Evolutionary conservation across 2,329 filamentous ascomycete species (phyloP).

Genomic region (Epichloe gansuensis): DNA sequence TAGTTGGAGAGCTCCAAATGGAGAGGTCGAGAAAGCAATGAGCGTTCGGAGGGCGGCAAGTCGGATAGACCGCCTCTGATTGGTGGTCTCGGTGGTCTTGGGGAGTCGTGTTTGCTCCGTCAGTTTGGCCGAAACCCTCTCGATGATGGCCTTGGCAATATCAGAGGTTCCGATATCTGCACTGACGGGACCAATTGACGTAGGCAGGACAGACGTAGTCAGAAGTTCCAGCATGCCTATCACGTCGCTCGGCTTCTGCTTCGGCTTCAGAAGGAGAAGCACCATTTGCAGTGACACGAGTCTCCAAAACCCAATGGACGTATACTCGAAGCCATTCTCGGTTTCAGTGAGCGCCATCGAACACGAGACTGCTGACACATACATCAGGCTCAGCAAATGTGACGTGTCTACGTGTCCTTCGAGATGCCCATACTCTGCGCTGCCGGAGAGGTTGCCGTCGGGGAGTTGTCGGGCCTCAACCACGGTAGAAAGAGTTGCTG

Average conservation of each 20-base stretch:
- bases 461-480: slow-evolving; percentile 39
- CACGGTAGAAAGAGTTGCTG: slow-evolving; percentile 47
- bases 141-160: slow-evolving; percentile 38
- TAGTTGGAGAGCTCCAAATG: slow-evolving; percentile 51
- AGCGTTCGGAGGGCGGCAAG: slow-evolving; percentile 39
- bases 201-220: slow-evolving; percentile 48
- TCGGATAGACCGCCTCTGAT: slow-evolving; percentile 29
- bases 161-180: slow-evolving; percentile 29
- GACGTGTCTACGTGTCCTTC: slow-evolving; percentile 48
- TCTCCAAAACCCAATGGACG: slow-evolving; percentile 48
- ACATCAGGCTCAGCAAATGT: slow-evolving; percentile 52
- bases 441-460: slow-evolving; percentile 33
- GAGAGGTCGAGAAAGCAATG: slow-evolving; percentile 46
- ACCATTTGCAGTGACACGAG: slow-evolving; percentile 53
- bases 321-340: slow-evolving; percentile 17
- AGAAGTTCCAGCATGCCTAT: slow-evolving; percentile 52
- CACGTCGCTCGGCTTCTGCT: slow-evolving; percentile 51
- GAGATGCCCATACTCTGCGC: slow-evolving; percentile 24
- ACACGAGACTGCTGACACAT: slow-evolving; percentile 49
- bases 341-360: slow-evolving; percentile 23
- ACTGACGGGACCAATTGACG: slow-evolving; percentile 53
- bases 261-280: slow-evolving; percentile 52
- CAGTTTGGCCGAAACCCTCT: slow-evolving; percentile 50
- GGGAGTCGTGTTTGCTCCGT: slow-evolving; percentile 37
- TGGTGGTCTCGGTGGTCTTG: slow-evolving; percentile 22